phyloP scores from a whole-genome alignment of 164 flowering plant species.

The Kingdonia uniflora region DNA sequence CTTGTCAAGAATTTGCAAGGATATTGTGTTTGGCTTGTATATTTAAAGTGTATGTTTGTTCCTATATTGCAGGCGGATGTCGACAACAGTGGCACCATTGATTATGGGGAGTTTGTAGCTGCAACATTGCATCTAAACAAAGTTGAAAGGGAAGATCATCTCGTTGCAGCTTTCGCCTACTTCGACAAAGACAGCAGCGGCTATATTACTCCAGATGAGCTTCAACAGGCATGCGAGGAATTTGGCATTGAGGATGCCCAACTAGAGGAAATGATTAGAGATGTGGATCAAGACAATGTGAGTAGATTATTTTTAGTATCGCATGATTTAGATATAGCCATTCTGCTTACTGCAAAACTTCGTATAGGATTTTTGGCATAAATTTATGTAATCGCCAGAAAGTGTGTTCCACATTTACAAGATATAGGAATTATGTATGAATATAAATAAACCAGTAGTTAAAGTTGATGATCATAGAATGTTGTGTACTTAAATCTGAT shows the following conservation, averaged over 20 bases:
- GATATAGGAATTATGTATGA: neutral
- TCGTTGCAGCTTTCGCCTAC: conserved; percentile 63
- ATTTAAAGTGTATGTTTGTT: no score
- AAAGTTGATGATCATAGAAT: neutral
- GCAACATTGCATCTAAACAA: conserved; percentile 67
- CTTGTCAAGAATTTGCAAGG: no score
- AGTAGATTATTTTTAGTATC: conserved; percentile 12
- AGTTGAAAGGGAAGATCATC: conserved; percentile 53
- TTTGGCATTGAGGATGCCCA: conserved; percentile 48
- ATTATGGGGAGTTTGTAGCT: conserved; percentile 72
- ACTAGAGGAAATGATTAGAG: conserved; percentile 60
- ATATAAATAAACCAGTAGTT: neutral
- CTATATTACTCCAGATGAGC: conserved; percentile 68
- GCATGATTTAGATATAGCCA: neutral
- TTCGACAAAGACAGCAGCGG: conserved; percentile 89
- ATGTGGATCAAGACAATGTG: conserved; percentile 72
- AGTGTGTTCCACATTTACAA: neutral
- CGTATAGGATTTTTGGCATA: neutral
- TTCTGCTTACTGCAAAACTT: neutral
- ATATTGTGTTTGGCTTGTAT: no score
- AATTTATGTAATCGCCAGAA: neutral
- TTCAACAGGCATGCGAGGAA: conserved; percentile 65
- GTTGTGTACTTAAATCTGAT: no score
- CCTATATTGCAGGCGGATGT: conserved; percentile 51
- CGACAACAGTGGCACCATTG: conserved; percentile 71